phyloP scores from a whole-genome alignment of 2,329 filamentous ascomycete species.

The Calonectria multiphialidica region DNA sequence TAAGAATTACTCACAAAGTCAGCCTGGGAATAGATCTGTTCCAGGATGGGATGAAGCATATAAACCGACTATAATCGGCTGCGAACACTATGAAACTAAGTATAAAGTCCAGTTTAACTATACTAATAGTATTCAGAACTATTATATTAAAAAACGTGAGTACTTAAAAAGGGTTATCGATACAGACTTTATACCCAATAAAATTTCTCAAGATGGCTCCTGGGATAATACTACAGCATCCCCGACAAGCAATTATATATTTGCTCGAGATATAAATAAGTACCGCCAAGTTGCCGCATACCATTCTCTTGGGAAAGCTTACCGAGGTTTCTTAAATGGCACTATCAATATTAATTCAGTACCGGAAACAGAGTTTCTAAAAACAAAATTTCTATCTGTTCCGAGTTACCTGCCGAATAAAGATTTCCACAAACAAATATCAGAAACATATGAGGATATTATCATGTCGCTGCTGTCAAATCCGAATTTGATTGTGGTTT shows the following conservation, averaged over 20 bases:
- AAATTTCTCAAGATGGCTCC: neutral
- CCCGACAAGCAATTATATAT: neutral
- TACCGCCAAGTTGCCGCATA: neutral
- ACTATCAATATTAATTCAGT: neutral
- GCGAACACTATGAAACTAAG: constrained; percentile 21
- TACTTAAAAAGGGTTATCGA: neutral
- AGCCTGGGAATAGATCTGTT: neutral
- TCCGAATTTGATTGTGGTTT: neutral
- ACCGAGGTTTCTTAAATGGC: neutral
- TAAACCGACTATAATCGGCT: constrained; percentile 8
- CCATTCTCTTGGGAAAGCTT: neutral
- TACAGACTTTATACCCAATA: neutral
- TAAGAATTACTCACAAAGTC: neutral
- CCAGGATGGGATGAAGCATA: neutral
- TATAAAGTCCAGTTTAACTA: constrained; percentile 13
- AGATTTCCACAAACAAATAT: neutral
- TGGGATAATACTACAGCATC: neutral
- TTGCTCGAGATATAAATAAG: neutral
- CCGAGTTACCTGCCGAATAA: neutral
- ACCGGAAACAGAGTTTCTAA: neutral
- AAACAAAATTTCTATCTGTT: neutral
- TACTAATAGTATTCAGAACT: neutral
- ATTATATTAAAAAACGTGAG: rapidly evolving
- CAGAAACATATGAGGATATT: neutral
- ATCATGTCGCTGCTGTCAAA: neutral